Evolutionary conservation across 345 rosid species (phyloP).

Genomic region (Streptanthus diversifolius): DNA sequence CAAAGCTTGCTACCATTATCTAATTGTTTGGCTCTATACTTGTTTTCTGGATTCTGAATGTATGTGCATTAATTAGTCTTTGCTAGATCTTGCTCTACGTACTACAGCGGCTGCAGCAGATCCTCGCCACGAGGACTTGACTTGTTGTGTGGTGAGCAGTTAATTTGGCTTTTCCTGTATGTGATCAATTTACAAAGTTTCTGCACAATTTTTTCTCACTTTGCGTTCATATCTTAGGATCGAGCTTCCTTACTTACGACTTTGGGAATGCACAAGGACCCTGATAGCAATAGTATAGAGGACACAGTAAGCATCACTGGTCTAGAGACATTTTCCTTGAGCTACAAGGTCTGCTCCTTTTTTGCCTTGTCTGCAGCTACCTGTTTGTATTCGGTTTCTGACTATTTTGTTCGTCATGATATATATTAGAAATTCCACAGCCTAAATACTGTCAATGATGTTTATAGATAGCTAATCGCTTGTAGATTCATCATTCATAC

Average conservation of each 20-base stretch:
- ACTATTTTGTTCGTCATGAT: not conserved
- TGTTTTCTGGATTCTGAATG: constrained; percentile 16
- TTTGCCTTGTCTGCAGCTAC: not conserved
- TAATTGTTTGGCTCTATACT: not conserved
- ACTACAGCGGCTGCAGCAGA: constrained; percentile 96
- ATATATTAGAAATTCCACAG: not conserved
- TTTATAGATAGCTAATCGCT: not conserved
- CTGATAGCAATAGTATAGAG: constrained; percentile 53
- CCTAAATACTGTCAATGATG: not conserved
- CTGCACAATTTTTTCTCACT: constrained; percentile 8
- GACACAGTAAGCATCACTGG: constrained; percentile 81
- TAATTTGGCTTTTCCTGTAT: constrained; percentile 12
- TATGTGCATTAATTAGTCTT: constrained; percentile 46
- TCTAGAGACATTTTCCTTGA: constrained; percentile 91
- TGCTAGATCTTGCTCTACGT: constrained; percentile 94
- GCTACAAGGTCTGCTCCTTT: constrained; percentile 70
- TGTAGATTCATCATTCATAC: not conserved
- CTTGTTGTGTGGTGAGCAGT: constrained; percentile 81
- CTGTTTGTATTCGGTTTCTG: not conserved
- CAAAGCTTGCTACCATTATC: constrained; percentile 11
- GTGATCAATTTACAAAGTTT: not conserved
- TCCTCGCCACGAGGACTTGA: constrained; percentile 94
- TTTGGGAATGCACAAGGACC: constrained; percentile 59
- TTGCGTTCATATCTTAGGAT: constrained; percentile 55
- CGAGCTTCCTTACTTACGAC: constrained; percentile 77